Evolutionary conservation across 345 rosid species (phyloP).

Genomic region (Salix viminalis): DNA sequence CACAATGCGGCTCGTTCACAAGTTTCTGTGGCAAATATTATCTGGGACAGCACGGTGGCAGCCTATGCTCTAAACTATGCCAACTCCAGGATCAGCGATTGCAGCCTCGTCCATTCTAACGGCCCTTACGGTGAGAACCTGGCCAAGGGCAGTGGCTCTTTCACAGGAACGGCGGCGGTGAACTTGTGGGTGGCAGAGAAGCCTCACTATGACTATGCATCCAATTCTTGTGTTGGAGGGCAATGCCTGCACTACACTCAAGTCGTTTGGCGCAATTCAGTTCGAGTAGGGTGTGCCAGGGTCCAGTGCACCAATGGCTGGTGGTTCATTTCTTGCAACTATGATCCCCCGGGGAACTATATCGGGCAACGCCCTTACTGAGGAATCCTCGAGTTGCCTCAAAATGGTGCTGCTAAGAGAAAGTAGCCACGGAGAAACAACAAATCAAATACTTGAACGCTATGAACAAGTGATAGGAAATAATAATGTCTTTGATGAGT

Average conservation of each 20-base stretch:
- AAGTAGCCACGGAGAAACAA: too few relatives aligned
- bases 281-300: conserved; percentile 20
- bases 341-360: conserved; percentile 19
- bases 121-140: conserved; percentile 23
- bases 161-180: conserved; percentile 40
- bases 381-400: background rate
- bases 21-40: conserved; percentile 10
- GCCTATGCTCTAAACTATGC: conserved; percentile 21
- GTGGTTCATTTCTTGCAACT: conserved; percentile 9
- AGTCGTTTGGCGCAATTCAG: conserved; percentile 15
- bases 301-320: conserved; percentile 8
- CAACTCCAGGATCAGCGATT: background rate
- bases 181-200: conserved; percentile 57
- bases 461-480: too few relatives aligned
- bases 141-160: conserved; percentile 5
- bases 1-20: conserved; percentile 15
- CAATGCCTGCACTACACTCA: conserved; percentile 25
- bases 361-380: conserved; percentile 14
- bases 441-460: too few relatives aligned
- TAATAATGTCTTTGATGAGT: too few relatives aligned
- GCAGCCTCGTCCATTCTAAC: conserved; percentile 13
- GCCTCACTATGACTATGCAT: conserved; percentile 35
- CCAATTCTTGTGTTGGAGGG: conserved; percentile 49
- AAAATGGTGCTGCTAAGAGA: too few relatives aligned
- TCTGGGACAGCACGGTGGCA: conserved; percentile 6